phyloP scores from a whole-genome alignment of 1,139 yeast species.

The Lodderomyces theae region DNA sequence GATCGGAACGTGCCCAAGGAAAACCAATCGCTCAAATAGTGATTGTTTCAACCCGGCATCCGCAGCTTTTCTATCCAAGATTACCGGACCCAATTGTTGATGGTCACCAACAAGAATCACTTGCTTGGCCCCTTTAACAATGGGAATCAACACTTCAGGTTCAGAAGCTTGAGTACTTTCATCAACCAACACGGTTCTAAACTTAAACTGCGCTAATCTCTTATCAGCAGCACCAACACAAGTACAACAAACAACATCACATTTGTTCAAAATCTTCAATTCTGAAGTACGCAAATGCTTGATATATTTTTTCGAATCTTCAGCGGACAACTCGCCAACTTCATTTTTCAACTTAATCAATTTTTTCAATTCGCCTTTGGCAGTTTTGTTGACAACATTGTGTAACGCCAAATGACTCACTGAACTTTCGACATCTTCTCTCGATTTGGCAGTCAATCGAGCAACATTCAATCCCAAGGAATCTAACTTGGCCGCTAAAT shows the following conservation, averaged over 20 bases:
- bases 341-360: constrained; percentile 58
- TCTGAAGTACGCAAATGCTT: constrained; percentile 49
- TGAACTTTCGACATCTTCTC: constrained; percentile 77
- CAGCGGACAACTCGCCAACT: constrained; percentile 64
- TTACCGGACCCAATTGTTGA: constrained; percentile 91
- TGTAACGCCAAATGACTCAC: constrained; percentile 55
- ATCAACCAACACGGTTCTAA: constrained; percentile 80
- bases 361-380: constrained; percentile 58
- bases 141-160: constrained; percentile 86
- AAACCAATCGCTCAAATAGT: constrained; percentile 77
- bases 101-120: constrained; percentile 92
- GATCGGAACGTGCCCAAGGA: constrained; percentile 83
- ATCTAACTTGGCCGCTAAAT: constrained; percentile 71
- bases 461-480: constrained; percentile 71
- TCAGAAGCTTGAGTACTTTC: constrained; percentile 95
- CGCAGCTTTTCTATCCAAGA: constrained; percentile 74
- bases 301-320: constrained; percentile 47
- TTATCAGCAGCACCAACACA: constrained; percentile 90
- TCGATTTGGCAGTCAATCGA: constrained; percentile 68
- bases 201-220: constrained; percentile 52
- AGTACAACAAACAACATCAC: constrained; percentile 85
- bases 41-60: constrained; percentile 86
- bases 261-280: constrained; percentile 46
- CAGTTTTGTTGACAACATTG: constrained; percentile 41
- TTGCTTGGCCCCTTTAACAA: constrained; percentile 86